A percentile compares a stretch with the other conserved stretches of the same genome.
These are phyloP conservation scores for Suillus subaureus DNA, from an alignment of 768 basidiomycete species.

Conservation along the genomic window DNA sequence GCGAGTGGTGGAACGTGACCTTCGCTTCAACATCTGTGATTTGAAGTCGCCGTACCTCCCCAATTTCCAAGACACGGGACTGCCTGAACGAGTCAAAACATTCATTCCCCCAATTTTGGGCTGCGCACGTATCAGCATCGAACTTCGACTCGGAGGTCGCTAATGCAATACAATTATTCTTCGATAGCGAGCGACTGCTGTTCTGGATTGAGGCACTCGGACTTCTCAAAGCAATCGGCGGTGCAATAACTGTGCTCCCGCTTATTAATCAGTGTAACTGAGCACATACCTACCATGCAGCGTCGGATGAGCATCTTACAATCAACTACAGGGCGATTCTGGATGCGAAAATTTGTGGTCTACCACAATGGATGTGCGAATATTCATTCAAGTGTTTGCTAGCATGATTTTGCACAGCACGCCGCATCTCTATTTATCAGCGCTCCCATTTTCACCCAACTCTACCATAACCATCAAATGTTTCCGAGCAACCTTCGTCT, in stretches of 20 bases:
- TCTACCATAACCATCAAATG: not conserved
- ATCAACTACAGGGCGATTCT: not conserved
- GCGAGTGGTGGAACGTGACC: conserved; percentile 27
- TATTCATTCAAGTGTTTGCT: not conserved
- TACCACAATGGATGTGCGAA: not conserved
- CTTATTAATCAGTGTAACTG: not conserved
- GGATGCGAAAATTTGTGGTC: not conserved
- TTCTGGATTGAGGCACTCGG: not conserved
- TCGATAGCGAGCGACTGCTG: not conserved
- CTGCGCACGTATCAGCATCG: not conserved
- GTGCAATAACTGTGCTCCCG: not conserved
- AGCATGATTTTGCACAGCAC: not conserved
- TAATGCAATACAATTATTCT: not conserved
- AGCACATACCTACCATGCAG: not conserved
- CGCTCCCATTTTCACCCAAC: not conserved
- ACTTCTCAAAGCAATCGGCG: not conserved
- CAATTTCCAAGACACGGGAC: conserved; percentile 20
- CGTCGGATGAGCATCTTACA: not conserved
- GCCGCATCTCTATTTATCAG: not conserved
- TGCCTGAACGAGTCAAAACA: not conserved
- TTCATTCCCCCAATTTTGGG: not conserved
- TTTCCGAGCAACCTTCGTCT: not conserved
- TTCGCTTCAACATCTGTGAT: conserved; percentile 39
- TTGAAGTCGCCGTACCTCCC: conserved; percentile 31
- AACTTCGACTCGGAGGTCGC: not conserved